Evolutionary conservation across 2,329 filamentous ascomycete genomes (phyloP).

Genomic region (Coniosporium tulheliwenetii): DNA sequence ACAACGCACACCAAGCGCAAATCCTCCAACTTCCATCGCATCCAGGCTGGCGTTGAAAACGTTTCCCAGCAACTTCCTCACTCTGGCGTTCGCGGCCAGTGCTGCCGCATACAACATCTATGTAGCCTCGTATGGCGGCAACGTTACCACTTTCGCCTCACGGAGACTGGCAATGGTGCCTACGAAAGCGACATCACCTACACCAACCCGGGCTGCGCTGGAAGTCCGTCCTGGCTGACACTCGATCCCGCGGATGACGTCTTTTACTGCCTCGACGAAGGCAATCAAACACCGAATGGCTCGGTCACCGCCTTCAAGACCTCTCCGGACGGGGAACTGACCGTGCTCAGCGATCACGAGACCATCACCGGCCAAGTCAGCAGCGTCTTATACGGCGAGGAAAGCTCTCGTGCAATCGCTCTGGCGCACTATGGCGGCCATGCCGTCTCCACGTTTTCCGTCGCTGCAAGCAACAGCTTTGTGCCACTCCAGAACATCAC

Average conservation of each 20-base stretch:
- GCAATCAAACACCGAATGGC: slow-evolving; percentile 29
- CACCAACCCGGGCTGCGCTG: slow-evolving; percentile 32
- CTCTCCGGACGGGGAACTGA: slow-evolving; percentile 22
- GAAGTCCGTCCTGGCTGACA: slow-evolving; percentile 45
- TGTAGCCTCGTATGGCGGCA: slow-evolving; percentile 28
- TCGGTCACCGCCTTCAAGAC: slow-evolving; percentile 27
- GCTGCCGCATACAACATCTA: slow-evolving; percentile 21
- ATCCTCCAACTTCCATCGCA: too few species aligned
- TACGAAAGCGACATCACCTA: slow-evolving; percentile 27
- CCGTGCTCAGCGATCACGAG: slow-evolving; percentile 14
- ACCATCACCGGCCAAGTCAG: slow-evolving; percentile 24
- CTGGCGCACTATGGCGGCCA: slow-evolving; percentile 21
- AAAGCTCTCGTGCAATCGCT: slow-evolving; percentile 20
- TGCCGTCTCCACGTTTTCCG: not conserved
- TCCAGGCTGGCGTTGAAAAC: not conserved
- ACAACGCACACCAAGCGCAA: too few species aligned
- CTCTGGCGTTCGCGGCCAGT: not conserved
- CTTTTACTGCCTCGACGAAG: slow-evolving; percentile 48
- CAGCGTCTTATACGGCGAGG: slow-evolving; percentile 22
- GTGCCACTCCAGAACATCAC: slow-evolving; percentile 18
- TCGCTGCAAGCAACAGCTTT: slow-evolving; percentile 20
- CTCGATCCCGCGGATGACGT: slow-evolving; percentile 32
- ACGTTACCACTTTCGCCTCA: slow-evolving; percentile 24
- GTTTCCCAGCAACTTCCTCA: not conserved
- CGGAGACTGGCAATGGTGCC: slow-evolving; percentile 9